Evolutionary conservation across 441 rosid species (phyloP).

Genomic region (Eruca vesicaria): DNA sequence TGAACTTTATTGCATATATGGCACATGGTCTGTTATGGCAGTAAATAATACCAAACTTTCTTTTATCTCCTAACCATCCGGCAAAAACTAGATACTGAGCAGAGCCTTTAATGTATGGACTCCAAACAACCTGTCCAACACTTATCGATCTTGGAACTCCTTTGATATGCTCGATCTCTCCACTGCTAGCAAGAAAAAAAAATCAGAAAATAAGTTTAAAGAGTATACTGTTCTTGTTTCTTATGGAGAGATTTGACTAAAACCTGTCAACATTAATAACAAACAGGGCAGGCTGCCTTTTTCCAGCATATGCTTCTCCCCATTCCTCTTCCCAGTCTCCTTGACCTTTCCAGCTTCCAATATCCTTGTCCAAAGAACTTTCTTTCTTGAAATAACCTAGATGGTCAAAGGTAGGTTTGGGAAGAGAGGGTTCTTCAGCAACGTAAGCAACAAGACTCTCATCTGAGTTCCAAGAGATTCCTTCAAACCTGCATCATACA

Average conservation of each 20-base stretch:
- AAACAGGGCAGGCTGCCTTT: conserved; percentile 78
- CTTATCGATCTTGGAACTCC: conserved; percentile 76
- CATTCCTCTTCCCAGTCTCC: conserved; percentile 98
- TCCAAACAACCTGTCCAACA: conserved; percentile 94
- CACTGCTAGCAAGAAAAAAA: conserved; percentile 48
- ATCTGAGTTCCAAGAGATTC: conserved; percentile 84
- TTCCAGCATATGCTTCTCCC: conserved; percentile 94
- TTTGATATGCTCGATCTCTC: conserved; percentile 62
- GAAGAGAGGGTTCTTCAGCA: conserved; percentile 76
- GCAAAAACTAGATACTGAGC: conserved; percentile 73
- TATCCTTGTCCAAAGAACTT: conserved; percentile 57
- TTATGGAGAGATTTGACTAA: conserved; percentile 6
- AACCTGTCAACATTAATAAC: conserved; percentile 69
- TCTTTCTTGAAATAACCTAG: conserved; percentile 55
- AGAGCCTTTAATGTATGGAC: conserved; percentile 47
- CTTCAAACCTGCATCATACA: conserved; percentile 75
- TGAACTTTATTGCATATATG: conserved; percentile 47
- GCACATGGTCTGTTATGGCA: conserved; percentile 89
- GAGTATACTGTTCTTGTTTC: not conserved
- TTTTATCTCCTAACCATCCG: conserved; percentile 70
- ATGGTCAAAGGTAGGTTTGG: conserved; percentile 63
- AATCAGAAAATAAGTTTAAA: conserved; percentile 14
- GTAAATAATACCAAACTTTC: conserved; percentile 92
- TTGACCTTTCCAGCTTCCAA: conserved; percentile 85
- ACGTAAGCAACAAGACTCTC: conserved; percentile 79